A percentile compares a stretch with the other conserved stretches of the same genome.
phyloP scores from a whole-genome alignment of 306 rosid genomes.

The Styphnolobium japonicum region DNA sequence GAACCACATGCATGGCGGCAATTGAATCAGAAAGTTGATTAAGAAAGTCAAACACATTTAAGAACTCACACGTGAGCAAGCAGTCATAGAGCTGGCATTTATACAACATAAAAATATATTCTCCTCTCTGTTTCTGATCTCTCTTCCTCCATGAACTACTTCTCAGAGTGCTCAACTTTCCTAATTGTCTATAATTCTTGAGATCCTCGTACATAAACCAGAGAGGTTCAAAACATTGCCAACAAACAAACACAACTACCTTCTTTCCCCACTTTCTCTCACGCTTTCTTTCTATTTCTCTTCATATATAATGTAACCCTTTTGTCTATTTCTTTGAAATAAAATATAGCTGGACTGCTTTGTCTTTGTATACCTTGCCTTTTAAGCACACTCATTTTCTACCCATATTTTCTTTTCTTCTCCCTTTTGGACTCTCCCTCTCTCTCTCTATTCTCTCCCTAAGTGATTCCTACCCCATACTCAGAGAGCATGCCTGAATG shows the following conservation, averaged over 20 bases:
- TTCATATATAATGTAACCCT: not conserved
- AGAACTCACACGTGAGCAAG: constrained; percentile 74
- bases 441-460: constrained; percentile 32
- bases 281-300: constrained; percentile 1
- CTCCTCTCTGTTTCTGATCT: not conserved
- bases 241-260: constrained; percentile 22
- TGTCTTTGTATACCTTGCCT: constrained; percentile 63
- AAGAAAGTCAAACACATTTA: constrained; percentile 82
- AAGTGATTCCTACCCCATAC: constrained; percentile 40
- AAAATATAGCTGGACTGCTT: constrained; percentile 45
- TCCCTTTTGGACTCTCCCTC: constrained; percentile 16
- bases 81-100: constrained; percentile 48
- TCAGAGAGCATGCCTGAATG: constrained; percentile 94
- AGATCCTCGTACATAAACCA: constrained; percentile 41
- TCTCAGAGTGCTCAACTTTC: not conserved
- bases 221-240: constrained; percentile 26
- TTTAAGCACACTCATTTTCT: constrained; percentile 61
- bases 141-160: constrained; percentile 13
- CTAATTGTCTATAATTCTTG: not conserved
- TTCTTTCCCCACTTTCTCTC: constrained; percentile 6
- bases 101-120: not conserved
- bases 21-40: constrained; percentile 51
- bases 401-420: constrained; percentile 47
- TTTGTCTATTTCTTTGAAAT: constrained; percentile 29
- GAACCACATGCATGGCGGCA: constrained; percentile 64